phyloP scores from a whole-genome alignment of 2,329 filamentous ascomycete genomes.

The Fusarium sp. region DNA sequence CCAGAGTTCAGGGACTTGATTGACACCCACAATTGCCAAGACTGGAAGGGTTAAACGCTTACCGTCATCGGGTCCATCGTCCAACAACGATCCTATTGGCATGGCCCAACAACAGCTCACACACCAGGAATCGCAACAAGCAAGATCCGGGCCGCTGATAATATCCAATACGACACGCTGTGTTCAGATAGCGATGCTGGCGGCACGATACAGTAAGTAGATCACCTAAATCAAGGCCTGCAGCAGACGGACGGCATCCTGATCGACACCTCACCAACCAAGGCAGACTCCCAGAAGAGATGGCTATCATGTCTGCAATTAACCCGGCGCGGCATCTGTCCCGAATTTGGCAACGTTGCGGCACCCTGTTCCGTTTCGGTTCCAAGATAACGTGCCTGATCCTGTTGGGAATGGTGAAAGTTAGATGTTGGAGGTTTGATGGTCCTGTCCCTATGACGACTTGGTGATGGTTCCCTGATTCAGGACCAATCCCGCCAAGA shows the following conservation, averaged over 20 bases:
- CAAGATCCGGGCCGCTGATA: slow-evolving; percentile 27
- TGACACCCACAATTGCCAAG: slow-evolving; percentile 33
- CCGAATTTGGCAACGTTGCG: slow-evolving; percentile 15
- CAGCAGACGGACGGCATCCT: not conserved
- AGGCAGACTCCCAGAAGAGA: slow-evolving; percentile 13
- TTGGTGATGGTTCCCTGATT: slow-evolving; percentile 28
- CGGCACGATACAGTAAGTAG: slow-evolving; percentile 4
- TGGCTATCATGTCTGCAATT: slow-evolving; percentile 3
- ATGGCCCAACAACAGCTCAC: not conserved
- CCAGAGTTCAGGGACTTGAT: slow-evolving; percentile 32
- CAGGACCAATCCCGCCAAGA: slow-evolving; percentile 15
- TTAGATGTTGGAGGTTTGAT: slow-evolving; percentile 8
- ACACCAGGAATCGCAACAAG: slow-evolving; percentile 18
- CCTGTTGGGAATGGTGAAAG: slow-evolving; percentile 4
- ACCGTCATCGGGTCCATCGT: slow-evolving; percentile 33
- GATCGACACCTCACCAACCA: slow-evolving; percentile 27
- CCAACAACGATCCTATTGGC: slow-evolving; percentile 12
- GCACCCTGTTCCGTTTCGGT: slow-evolving; percentile 3
- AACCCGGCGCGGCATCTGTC: slow-evolving; percentile 21
- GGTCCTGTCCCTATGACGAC: slow-evolving; percentile 27
- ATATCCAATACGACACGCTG: not conserved
- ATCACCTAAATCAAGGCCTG: not conserved
- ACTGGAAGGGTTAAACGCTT: slow-evolving; percentile 22
- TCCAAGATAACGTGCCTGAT: slow-evolving; percentile 9
- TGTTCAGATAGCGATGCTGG: not conserved